phyloP scores from a whole-genome alignment of 225 moss, liverwort and hornwort species.

The Lunularia cruciata region DNA sequence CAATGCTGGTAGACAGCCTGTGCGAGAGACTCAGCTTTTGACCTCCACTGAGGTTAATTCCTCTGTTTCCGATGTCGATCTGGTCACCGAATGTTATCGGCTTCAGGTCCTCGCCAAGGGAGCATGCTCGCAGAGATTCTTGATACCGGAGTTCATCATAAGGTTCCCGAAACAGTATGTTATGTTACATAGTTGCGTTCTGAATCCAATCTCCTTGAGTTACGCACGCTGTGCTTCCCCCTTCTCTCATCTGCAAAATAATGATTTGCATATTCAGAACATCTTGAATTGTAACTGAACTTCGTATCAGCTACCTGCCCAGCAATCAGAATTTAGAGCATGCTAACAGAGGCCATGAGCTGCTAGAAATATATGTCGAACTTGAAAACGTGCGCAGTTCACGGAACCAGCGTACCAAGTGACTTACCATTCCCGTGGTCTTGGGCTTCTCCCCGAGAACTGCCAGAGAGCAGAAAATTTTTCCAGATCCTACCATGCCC shows the following conservation, averaged over 20 bases:
- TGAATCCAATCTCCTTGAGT: conserved; percentile 58
- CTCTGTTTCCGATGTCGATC: conserved; percentile 56
- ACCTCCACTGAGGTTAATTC: conserved; percentile 57
- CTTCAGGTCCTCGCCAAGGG: conserved; percentile 37
- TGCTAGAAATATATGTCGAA: not conserved
- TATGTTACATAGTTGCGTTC: conserved; percentile 52
- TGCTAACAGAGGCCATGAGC: not conserved
- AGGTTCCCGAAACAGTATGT: conserved; percentile 52
- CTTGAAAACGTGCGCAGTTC: too few relatives aligned
- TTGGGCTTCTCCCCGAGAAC: conserved; percentile 58
- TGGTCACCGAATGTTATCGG: conserved; percentile 53
- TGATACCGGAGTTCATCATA: conserved; percentile 36
- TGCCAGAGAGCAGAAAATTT: conserved; percentile 43
- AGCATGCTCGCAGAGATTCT: conserved; percentile 39
- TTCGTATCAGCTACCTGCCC: not conserved
- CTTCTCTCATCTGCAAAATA: conserved; percentile 14
- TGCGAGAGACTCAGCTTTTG: conserved; percentile 60
- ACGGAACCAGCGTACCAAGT: too few relatives aligned
- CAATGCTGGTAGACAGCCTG: conserved; percentile 55
- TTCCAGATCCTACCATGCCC: conserved; percentile 56
- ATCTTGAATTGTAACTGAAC: not conserved
- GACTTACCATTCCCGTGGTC: conserved; percentile 41
- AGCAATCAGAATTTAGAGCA: too few relatives aligned
- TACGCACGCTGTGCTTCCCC: conserved; percentile 47
- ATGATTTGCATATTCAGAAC: not conserved